Conservation (phyloP, 2,329 filamentous ascomycete genomes). For the Diaporthe citrichinensis region DNA sequence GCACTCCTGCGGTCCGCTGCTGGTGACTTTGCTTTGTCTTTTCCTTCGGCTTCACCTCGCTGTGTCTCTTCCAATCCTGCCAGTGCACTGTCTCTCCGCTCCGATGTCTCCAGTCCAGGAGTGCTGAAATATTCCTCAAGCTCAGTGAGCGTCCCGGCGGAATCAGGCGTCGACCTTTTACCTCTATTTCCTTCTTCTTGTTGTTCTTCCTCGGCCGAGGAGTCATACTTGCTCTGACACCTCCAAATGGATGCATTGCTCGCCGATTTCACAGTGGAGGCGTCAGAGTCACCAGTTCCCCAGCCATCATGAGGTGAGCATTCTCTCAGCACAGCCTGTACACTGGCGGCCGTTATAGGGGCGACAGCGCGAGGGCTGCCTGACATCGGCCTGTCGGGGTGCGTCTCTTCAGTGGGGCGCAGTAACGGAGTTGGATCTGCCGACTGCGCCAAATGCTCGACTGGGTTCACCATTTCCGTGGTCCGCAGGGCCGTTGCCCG, state of each 20-base stretch:
- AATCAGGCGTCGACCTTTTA: too few species aligned
- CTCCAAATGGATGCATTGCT: not conserved
- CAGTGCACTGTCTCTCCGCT: not conserved
- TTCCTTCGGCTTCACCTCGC: not conserved
- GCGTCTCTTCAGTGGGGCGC: not conserved
- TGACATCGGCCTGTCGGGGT: not conserved
- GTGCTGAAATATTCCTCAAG: too few species aligned
- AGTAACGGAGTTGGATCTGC: not conserved
- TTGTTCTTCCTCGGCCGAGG: not conserved
- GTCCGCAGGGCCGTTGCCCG: not conserved
- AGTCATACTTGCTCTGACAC: not conserved
- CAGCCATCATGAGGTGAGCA: not conserved
- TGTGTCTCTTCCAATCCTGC: not conserved
- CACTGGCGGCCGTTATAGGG: too few species aligned
- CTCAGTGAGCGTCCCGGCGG: not conserved
- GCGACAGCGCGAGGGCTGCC: not conserved
- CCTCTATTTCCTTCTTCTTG: not conserved
- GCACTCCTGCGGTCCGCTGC: not conserved
- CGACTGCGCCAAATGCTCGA: not conserved
- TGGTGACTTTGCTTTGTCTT: not conserved
- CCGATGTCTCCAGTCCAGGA: not conserved
- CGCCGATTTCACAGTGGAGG: not conserved
- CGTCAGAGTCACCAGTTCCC: not conserved
- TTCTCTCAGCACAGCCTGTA: not conserved
- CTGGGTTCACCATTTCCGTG: too few species aligned